Base-by-base conservation (phyloP, 352 stramenopile species). In the Phytophthora sp. region DNA sequence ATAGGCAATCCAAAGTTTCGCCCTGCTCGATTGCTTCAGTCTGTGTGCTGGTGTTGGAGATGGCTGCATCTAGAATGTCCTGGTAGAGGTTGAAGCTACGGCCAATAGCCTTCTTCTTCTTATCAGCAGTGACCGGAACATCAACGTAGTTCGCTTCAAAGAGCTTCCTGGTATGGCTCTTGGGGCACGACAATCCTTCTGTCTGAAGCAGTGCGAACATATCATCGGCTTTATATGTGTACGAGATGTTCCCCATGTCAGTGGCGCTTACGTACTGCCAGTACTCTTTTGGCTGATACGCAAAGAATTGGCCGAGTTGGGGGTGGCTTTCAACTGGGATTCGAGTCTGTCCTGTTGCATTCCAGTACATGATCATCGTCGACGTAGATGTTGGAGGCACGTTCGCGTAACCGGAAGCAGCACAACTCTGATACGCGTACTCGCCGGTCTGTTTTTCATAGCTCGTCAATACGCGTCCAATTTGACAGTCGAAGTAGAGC, bases 401-500 rank as follows among this genome's bases (percentile, higher is more conserved):
- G 27, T 46, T 44, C 10, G 65, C 37, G n/a, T 74, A 66, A 34
- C 76, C 64, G 7, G 34, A 15, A 10, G 62, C 18, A 4, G 67
- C 61, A 39, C 73, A 89, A 18, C 43, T 66, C 46, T 85, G 72
- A 59, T 79, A 91, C 1, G 73, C 69, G 54, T 85, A 91, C 3
- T 21, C 50, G 0, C 76, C 84, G 2, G 57, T 74, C 57, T 86
- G 56, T 56, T 88, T 88, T 61, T 89, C 73, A 13, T 30, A 44
- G 15, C 80, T 66, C n/a, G 69, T 82, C 69, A 91, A 77, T 9
- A 28, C 44, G 1, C 69, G 71, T 12, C 81, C 76, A 8, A 91
- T 80, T 38, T 91, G 82, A 42, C 82, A 91, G 38, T 88, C 63
- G 57, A 76, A 87, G 51, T 79, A 91, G 39, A 91, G 72, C 54